Evolutionary conservation across 176 grass and related monocot species (phyloP).

Genomic region (Musa schizocarpa): DNA sequence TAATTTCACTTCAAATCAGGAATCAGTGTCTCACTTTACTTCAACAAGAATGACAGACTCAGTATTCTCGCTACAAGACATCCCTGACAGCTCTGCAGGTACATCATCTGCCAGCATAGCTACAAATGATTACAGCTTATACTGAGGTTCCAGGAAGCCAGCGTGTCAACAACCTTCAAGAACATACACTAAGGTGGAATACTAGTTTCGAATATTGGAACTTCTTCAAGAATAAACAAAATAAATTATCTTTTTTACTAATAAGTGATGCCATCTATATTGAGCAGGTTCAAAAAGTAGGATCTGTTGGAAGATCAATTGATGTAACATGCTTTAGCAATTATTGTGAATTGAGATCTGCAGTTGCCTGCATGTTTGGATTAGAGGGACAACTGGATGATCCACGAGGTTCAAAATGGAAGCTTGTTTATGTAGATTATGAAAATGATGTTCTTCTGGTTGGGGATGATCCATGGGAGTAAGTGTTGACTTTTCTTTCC

Average conservation of each 20-base stretch:
- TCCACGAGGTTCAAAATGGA: slow-evolving; percentile 70
- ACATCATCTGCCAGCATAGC: slow-evolving; percentile 77
- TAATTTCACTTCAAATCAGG: slow-evolving; percentile 23
- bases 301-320: slow-evolving; percentile 93
- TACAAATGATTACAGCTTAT: slow-evolving; percentile 36
- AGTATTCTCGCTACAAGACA: slow-evolving; percentile 38
- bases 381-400: slow-evolving; percentile 76
- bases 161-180: slow-evolving; percentile 46
- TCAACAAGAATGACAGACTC: slow-evolving; percentile 37
- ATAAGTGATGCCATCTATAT: background rate
- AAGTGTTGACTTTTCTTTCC: slow-evolving; percentile 10
- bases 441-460: slow-evolving; percentile 94
- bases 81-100: slow-evolving; percentile 40
- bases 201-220: background rate
- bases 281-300: slow-evolving; percentile 68
- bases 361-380: slow-evolving; percentile 84
- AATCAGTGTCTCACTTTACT: slow-evolving; percentile 28
- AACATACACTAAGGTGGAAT: slow-evolving; percentile 87
- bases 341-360: slow-evolving; percentile 75
- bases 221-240: background rate
- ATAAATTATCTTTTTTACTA: background rate
- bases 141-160: slow-evolving; percentile 31
- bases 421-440: slow-evolving; percentile 91
- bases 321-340: slow-evolving; percentile 89
- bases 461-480: slow-evolving; percentile 99